Percentiles rank a stretch among this genome's conserved stretches.
These are phyloP conservation scores for Triticum urartu DNA, from an alignment of 176 grass and related monocot genomes.

Conservation along the genomic window DNA sequence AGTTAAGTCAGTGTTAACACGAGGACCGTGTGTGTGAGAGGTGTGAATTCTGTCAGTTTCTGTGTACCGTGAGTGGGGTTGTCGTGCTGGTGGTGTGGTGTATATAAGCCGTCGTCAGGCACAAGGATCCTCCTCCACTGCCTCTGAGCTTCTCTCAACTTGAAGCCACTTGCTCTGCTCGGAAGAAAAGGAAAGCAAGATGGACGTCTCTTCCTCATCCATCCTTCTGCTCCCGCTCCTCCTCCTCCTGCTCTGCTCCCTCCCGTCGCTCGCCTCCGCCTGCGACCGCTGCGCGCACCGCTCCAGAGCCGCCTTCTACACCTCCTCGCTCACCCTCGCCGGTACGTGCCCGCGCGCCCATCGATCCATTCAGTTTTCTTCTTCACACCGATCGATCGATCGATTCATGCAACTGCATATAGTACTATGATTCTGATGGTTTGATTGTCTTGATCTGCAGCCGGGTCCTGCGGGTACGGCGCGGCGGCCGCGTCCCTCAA, in stretches of 20 bases:
- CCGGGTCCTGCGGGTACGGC: constrained; percentile 85
- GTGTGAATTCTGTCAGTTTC: too few relatives aligned
- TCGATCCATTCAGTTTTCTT: background rate
- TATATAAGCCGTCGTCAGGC: constrained; percentile 43
- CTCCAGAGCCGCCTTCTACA: constrained; percentile 50
- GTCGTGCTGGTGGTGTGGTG: background rate
- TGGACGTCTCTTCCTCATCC: constrained; percentile 23
- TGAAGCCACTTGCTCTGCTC: background rate
- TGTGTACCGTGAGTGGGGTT: background rate
- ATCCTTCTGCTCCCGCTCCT: background rate
- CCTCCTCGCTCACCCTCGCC: constrained; percentile 50
- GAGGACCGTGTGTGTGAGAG: too few relatives aligned
- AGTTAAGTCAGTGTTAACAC: too few relatives aligned
- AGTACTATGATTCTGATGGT: background rate
- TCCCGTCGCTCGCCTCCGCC: constrained; percentile 42
- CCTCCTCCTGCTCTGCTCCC: background rate
- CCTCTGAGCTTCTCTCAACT: too few relatives aligned
- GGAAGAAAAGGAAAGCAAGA: background rate
- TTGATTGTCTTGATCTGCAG: constrained; percentile 16
- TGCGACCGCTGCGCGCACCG: constrained; percentile 75
- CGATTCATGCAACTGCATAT: too few relatives aligned
- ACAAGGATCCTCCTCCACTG: background rate
- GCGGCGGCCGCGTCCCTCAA: constrained; percentile 49
- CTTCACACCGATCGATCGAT: too few relatives aligned
- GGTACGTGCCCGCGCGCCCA: constrained; percentile 20